A percentile compares a stretch with the other conserved stretches of the same genome.
phyloP scores from a whole-genome alignment of 768 basidiomycete species.

The Phlegmacium glaucopus region DNA sequence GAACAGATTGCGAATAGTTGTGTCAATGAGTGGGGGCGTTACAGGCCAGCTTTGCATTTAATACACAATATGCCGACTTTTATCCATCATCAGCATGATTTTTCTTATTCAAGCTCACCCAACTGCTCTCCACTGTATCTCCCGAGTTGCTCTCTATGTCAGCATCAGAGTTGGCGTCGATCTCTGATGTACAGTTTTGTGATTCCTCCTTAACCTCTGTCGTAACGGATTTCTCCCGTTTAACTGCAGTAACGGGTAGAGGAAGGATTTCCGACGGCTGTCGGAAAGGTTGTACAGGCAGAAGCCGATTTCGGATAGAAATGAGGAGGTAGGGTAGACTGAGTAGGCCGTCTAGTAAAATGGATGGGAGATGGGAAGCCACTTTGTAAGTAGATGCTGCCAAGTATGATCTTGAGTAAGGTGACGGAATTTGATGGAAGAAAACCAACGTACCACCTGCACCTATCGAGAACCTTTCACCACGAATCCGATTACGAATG shows the following conservation, averaged over 20 bases:
- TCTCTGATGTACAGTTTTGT: slow-evolving; percentile 16
- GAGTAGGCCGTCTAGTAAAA: slow-evolving; percentile 62
- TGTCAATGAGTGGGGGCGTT: no score
- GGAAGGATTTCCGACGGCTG: slow-evolving; percentile 30
- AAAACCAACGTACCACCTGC: slow-evolving; percentile 61
- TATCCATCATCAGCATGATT: slow-evolving; percentile 1
- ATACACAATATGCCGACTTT: neutral
- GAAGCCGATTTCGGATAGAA: slow-evolving; percentile 56
- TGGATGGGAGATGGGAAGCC: slow-evolving; percentile 66
- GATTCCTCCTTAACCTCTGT: slow-evolving; percentile 10
- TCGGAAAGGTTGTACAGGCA: slow-evolving; percentile 47
- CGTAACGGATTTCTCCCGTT: slow-evolving; percentile 6
- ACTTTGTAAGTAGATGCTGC: slow-evolving; percentile 68
- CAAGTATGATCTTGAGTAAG: slow-evolving; percentile 9
- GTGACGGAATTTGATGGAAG: neutral
- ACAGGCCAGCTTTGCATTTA: no score
- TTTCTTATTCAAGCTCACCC: slow-evolving; percentile 57
- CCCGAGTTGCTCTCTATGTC: slow-evolving; percentile 65
- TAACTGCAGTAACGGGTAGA: slow-evolving; percentile 16
- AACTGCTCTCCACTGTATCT: slow-evolving; percentile 57
- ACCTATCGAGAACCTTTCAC: slow-evolving; percentile 70
- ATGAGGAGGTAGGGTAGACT: slow-evolving; percentile 65
- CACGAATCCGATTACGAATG: slow-evolving; percentile 54
- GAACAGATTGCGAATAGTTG: no score
- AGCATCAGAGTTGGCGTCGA: slow-evolving; percentile 59